Evolutionary conservation across 2,329 filamentous ascomycete species (phyloP).

Genomic region (Cadophora luteo-olivacea): DNA sequence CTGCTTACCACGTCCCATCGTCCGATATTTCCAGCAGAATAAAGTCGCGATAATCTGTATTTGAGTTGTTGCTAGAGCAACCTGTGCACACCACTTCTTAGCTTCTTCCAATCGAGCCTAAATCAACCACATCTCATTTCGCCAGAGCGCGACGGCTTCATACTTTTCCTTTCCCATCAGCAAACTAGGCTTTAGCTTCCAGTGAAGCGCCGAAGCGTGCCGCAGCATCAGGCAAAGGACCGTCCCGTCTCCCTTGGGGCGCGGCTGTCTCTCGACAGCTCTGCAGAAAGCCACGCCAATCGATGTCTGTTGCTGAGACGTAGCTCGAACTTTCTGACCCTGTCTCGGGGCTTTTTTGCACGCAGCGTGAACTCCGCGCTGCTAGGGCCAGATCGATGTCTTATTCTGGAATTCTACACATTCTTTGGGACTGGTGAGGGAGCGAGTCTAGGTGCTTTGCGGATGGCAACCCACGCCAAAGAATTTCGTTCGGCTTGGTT

Average conservation of each 20-base stretch:
- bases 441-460: background rate
- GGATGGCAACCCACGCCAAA: background rate
- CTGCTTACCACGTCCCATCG: background rate
- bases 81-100: background rate
- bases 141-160: conserved; percentile 6
- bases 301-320: background rate
- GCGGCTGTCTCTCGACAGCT: background rate
- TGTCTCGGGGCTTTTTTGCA: background rate
- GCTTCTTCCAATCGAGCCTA: background rate
- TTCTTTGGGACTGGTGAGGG: conserved; percentile 8
- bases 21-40: background rate
- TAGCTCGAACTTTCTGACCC: background rate
- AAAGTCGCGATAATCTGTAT: background rate
- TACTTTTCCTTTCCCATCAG: background rate
- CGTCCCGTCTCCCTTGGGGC: conserved; percentile 1
- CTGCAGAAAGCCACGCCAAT: background rate
- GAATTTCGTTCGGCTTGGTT: background rate
- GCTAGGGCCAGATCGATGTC: background rate
- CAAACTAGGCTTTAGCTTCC: background rate
- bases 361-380: background rate
- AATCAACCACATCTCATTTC: background rate
- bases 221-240: conserved; percentile 4
- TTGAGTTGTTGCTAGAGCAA: conserved; percentile 4
- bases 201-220: background rate
- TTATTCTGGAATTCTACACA: background rate